Percentiles rank a stretch among this genome's conserved stretches.
These are phyloP conservation scores for Cyclotella cryptica DNA, from an alignment of 108 stramenopile species.

Conservation along the genomic window DNA sequence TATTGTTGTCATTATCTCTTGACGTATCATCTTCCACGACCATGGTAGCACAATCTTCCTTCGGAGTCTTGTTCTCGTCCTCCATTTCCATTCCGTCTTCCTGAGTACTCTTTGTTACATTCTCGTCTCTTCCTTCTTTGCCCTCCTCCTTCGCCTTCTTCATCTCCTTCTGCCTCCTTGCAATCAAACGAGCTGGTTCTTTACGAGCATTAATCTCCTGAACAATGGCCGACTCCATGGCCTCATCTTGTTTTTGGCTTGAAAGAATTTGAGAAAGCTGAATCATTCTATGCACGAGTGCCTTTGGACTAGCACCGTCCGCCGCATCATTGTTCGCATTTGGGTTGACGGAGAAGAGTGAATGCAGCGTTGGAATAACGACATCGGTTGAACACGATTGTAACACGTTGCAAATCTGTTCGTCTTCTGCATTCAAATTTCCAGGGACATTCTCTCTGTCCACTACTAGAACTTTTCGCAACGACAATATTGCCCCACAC, in stretches of 20 bases:
- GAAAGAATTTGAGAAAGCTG: slow-evolving; percentile 21
- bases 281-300: slow-evolving; percentile 39
- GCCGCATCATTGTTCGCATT: not conserved
- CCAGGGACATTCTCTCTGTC: not conserved
- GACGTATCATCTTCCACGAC: slow-evolving; percentile 25
- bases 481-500: slow-evolving; percentile 56
- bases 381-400: slow-evolving; percentile 24
- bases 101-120: slow-evolving; percentile 2
- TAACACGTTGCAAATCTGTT: slow-evolving; percentile 2
- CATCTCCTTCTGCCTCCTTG: slow-evolving; percentile 67
- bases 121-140: slow-evolving; percentile 18
- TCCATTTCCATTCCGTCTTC: slow-evolving; percentile 18
- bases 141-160: slow-evolving; percentile 27
- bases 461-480: slow-evolving; percentile 41
- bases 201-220: slow-evolving; percentile 61
- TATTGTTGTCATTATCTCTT: not conserved
- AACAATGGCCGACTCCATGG: slow-evolving; percentile 67
- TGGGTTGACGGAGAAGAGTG: slow-evolving; percentile 9
- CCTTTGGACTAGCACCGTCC: slow-evolving; percentile 1
- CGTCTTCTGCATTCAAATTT: not conserved
- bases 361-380: slow-evolving; percentile 28
- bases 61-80: slow-evolving; percentile 25
- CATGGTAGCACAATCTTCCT: slow-evolving; percentile 13
- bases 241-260: slow-evolving; percentile 56
- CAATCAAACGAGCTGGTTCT: slow-evolving; percentile 77